A percentile compares a stretch with the other conserved stretches of the same genome.
phyloP scores from a whole-genome alignment of 495 filamentous ascomycete species.

The Neurospora intermedia region DNA sequence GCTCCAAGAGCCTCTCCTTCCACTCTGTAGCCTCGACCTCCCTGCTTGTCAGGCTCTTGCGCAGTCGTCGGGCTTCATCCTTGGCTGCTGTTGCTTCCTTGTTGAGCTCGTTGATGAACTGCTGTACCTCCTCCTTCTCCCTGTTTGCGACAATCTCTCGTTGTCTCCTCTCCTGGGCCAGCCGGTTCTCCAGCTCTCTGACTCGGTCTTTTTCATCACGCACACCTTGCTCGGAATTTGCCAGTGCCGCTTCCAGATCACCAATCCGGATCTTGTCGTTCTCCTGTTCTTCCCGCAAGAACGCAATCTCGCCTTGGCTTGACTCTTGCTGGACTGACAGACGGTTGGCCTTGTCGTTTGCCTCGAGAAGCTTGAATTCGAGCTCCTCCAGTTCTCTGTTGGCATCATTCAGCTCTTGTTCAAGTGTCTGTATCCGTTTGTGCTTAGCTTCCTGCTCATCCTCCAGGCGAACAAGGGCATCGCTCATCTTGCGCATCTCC shows the following conservation, averaged over 20 bases:
- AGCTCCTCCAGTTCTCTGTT: constrained; percentile 69
- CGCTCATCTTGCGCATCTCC: constrained; percentile 84
- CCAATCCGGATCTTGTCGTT: constrained; percentile 97
- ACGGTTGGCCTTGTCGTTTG: constrained; percentile 74
- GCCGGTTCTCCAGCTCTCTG: constrained; percentile 64
- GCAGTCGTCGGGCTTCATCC: constrained; percentile 74
- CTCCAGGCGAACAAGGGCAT: constrained; percentile 73
- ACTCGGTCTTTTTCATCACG: constrained; percentile 72
- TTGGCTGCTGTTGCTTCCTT: constrained; percentile 67
- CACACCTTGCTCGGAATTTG: constrained; percentile 58
- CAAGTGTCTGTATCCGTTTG: constrained; percentile 54
- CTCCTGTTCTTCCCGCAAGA: constrained; percentile 94
- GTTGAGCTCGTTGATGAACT: constrained; percentile 74
- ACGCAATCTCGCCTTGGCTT: constrained; percentile 83
- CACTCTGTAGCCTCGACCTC: constrained; percentile 83
- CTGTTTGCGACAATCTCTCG: constrained; percentile 73
- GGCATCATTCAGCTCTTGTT: constrained; percentile 63
- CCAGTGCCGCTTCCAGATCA: constrained; percentile 72
- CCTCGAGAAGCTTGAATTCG: constrained; percentile 63
- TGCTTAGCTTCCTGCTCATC: constrained; percentile 66
- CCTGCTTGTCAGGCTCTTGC: constrained; percentile 67
- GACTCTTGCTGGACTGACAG: constrained; percentile 86
- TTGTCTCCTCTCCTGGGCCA: constrained; percentile 72
- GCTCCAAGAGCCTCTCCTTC: constrained; percentile 78
- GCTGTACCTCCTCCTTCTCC: constrained; percentile 73